A percentile compares a stretch with the other conserved stretches of the same genome.
phyloP scores from a whole-genome alignment of 208 protist species.

The Crithidia fasciculata region DNA sequence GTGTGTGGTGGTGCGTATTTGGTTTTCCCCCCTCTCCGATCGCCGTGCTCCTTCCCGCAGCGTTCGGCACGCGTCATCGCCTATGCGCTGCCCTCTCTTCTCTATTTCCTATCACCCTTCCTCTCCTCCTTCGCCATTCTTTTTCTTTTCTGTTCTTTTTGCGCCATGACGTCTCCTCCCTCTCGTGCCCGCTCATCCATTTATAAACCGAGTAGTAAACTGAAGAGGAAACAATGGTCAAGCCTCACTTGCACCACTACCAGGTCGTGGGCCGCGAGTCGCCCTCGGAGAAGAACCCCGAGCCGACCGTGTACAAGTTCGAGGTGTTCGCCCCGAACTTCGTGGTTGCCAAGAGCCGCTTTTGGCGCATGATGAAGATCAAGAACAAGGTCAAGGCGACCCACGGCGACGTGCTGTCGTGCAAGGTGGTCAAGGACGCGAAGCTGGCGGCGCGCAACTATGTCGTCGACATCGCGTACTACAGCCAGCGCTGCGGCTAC shows the following conservation, averaged over 20 bases:
- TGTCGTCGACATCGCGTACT: constrained; percentile 98
- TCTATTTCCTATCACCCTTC: not conserved
- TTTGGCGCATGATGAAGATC: constrained; percentile 99
- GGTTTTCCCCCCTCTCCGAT: too few species aligned
- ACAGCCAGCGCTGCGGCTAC: constrained; percentile 97
- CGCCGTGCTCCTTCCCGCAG: too few species aligned
- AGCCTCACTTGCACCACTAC: constrained; percentile 92
- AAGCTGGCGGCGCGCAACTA: constrained; percentile 99
- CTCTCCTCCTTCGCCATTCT: constrained; percentile 1
- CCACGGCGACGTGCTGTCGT: constrained; percentile 96
- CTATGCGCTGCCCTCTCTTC: not conserved
- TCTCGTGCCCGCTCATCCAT: not conserved
- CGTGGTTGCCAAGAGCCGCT: constrained; percentile 98
- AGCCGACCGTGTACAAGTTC: constrained; percentile 98
- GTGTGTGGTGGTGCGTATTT: too few species aligned
- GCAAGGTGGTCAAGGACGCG: constrained; percentile 96
- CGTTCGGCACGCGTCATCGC: too few species aligned
- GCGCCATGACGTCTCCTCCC: not conserved
- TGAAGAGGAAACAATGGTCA: constrained; percentile 60
- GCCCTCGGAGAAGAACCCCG: constrained; percentile 91
- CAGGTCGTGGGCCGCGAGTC: constrained; percentile 94
- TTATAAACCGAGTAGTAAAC: constrained; percentile 8
- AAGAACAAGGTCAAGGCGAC: constrained; percentile 99
- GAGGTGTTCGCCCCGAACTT: constrained; percentile 98
- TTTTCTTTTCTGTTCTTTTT: constrained; percentile 16